A percentile compares a stretch with the other conserved stretches of the same genome.
Conservation (phyloP, 2,329 filamentous ascomycete species). For the Plectosphaerella plurivora region DNA sequence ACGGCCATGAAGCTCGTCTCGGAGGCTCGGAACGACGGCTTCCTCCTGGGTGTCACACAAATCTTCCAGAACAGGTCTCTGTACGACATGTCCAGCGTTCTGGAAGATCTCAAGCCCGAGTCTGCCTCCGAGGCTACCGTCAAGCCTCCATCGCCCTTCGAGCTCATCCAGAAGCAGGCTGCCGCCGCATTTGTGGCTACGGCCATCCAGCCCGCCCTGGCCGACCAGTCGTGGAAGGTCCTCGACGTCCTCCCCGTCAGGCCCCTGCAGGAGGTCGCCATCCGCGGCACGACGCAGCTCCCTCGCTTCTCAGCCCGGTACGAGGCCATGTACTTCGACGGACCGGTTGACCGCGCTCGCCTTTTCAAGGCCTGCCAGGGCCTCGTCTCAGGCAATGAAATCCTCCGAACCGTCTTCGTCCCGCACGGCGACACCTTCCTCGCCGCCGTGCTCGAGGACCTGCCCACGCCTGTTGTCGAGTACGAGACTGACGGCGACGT, state of each 20-base stretch:
- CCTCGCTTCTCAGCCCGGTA: conserved; percentile 62
- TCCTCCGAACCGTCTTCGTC: conserved; percentile 63
- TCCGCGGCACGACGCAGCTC: conserved; percentile 50
- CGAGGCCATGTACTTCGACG: conserved; percentile 58
- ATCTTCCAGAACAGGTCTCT: conserved; percentile 47
- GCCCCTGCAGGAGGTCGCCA: conserved; percentile 54
- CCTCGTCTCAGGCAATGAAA: conserved; percentile 57
- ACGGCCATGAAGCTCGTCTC: conserved; percentile 58
- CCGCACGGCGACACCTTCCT: conserved; percentile 44
- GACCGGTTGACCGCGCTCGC: conserved; percentile 39
- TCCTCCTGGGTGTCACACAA: conserved; percentile 48
- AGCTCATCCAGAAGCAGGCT: conserved; percentile 37
- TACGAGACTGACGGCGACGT: conserved; percentile 47
- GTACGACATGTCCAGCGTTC: conserved; percentile 47
- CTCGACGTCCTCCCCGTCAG: conserved; percentile 53
- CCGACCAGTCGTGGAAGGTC: conserved; percentile 45
- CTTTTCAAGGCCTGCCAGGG: conserved; percentile 47
- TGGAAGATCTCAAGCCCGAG: conserved; percentile 31
- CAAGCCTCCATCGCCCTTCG: conserved; percentile 41
- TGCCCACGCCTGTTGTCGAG: conserved; percentile 45
- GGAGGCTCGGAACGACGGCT: conserved; percentile 41
- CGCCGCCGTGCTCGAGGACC: conserved; percentile 52
- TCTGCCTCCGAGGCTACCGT: conserved; percentile 4
- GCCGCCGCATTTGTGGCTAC: conserved; percentile 37
- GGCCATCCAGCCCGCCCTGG: conserved; percentile 46